A percentile compares a stretch with the other conserved stretches of the same genome.
These are phyloP conservation scores for Andrographis paniculata DNA, from an alignment of 305 asterid species.

Conservation along the genomic window DNA sequence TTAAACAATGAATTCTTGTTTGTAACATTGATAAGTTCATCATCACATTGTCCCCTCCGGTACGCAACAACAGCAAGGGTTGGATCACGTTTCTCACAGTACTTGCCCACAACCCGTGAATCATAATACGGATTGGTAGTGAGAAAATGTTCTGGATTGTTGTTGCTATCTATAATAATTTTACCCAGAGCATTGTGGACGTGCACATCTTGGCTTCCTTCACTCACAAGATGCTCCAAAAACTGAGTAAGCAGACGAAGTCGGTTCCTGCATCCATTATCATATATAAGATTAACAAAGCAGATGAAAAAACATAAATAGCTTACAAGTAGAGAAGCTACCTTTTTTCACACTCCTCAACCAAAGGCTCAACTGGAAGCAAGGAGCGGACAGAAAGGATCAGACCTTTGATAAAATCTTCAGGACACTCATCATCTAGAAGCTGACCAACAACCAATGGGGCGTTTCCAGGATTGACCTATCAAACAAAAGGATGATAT, in stretches of 20 bases:
- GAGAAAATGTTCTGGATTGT: conserved; percentile 97
- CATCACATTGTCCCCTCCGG: conserved; percentile 97
- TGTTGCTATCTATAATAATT: conserved; percentile 95
- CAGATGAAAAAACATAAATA: not conserved
- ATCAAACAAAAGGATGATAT: conserved; percentile 17
- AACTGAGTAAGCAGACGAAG: conserved; percentile 97
- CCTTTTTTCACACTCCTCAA: conserved; percentile 99
- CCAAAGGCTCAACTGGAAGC: conserved; percentile 98
- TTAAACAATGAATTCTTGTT: conserved; percentile 93
- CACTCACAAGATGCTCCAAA: conserved; percentile 99
- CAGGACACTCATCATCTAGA: conserved; percentile 97
- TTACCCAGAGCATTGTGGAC: conserved; percentile 99
- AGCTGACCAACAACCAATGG: conserved; percentile 99
- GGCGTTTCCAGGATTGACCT: conserved; percentile 99
- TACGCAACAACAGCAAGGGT: conserved; percentile 99
- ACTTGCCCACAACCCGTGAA: conserved; percentile 97
- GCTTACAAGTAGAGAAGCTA: conserved; percentile 15
- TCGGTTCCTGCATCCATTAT: conserved; percentile 67
- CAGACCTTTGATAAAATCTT: conserved; percentile 96
- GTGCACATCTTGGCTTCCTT: conserved; percentile 99
- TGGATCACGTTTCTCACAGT: conserved; percentile 99
- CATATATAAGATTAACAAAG: conserved; percentile 5
- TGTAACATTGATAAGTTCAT: conserved; percentile 91
- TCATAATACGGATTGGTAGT: conserved; percentile 98
- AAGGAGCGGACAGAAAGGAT: conserved; percentile 96